phyloP scores from a whole-genome alignment of 164 flowering plant genomes.

The Santalum album region DNA sequence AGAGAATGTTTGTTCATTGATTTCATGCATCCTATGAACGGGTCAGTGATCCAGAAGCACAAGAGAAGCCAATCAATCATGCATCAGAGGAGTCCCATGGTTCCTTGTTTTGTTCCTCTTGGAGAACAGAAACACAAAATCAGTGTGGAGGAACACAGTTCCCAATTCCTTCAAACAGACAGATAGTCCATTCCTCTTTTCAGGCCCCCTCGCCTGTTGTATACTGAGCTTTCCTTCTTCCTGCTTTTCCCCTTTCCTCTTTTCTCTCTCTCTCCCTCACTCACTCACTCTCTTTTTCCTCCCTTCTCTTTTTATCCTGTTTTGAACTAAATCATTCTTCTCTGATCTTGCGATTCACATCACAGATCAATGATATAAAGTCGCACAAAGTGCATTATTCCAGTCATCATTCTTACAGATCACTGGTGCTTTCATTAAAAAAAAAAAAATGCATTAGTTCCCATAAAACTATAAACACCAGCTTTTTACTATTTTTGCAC shows the following conservation, averaged over 20 bases:
- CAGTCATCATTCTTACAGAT: background rate
- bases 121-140: no score
- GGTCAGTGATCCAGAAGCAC: no score
- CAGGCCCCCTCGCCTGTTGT: background rate
- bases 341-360: constrained; percentile 1
- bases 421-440: background rate
- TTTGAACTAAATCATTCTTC: constrained; percentile 1
- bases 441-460: no score
- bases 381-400: background rate
- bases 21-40: no score
- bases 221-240: background rate
- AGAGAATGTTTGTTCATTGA: no score
- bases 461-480: background rate
- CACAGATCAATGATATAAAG: background rate
- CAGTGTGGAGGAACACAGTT: background rate
- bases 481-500: background rate
- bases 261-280: background rate
- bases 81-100: no score
- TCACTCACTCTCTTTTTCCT: background rate
- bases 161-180: background rate
- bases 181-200: background rate
- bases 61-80: no score
- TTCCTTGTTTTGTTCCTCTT: no score
- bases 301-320: background rate
- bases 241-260: background rate